Percentiles rank a stretch among this genome's conserved stretches.
Evolutionary conservation across 106 monocot genomes (phyloP).

Genomic region (Apostasia ramifera): DNA sequence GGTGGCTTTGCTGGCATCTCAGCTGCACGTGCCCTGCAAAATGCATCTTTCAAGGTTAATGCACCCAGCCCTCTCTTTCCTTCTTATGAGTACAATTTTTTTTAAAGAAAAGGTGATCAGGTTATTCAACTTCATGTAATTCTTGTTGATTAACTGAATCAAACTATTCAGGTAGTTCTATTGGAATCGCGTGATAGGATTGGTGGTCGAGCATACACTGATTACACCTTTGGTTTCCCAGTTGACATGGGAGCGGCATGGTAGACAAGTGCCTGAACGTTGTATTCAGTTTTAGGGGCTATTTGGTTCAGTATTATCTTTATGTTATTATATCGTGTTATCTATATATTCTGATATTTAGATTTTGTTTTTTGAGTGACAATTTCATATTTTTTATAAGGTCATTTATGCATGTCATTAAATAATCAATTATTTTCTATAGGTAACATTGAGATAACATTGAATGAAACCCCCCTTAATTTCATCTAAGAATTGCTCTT

Average conservation of each 20-base stretch:
- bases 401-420: too few relatives aligned
- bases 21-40: slow-evolving; percentile 59
- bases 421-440: too few relatives aligned
- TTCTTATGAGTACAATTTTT: too few relatives aligned
- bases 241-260: slow-evolving; percentile 97
- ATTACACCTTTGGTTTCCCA: slow-evolving; percentile 92
- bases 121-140: not conserved
- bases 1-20: slow-evolving; percentile 59
- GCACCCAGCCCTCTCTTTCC: not conserved
- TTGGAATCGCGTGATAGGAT: slow-evolving; percentile 90
- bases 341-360: too few relatives aligned
- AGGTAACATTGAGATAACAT: too few relatives aligned
- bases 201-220: slow-evolving; percentile 85
- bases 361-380: too few relatives aligned
- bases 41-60: slow-evolving; percentile 82
- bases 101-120: too few relatives aligned
- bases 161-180: slow-evolving; percentile 60
- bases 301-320: not conserved
- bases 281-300: not conserved
- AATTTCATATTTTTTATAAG: too few relatives aligned
- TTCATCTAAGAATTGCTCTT: too few relatives aligned
- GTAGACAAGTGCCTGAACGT: slow-evolving; percentile 12
- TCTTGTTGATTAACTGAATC: not conserved
- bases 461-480: too few relatives aligned
- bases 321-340: too few relatives aligned